Conservation (phyloP, 345 rosid species). For the Crucihimalaya himalaica region DNA sequence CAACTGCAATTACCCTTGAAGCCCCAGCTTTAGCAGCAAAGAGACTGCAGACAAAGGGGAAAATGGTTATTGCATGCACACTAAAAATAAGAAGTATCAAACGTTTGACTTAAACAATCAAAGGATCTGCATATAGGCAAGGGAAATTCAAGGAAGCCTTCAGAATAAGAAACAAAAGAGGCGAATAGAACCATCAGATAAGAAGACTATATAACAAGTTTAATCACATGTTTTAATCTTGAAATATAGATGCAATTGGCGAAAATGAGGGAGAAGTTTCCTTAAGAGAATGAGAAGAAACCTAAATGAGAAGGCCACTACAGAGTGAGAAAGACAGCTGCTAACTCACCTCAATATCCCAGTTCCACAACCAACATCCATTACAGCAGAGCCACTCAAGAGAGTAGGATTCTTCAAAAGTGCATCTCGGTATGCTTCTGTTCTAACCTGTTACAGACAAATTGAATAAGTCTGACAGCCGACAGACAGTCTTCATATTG, state of each 20-base stretch:
- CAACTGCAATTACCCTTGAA: slow-evolving; percentile 84
- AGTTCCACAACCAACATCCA: slow-evolving; percentile 99
- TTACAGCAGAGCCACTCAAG: slow-evolving; percentile 70
- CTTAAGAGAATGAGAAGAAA: background rate
- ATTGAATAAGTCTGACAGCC: slow-evolving; percentile 10
- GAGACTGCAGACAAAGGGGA: slow-evolving; percentile 51
- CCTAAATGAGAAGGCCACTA: background rate
- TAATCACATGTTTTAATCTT: background rate
- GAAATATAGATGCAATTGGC: slow-evolving; percentile 1
- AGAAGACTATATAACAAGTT: slow-evolving; percentile 6
- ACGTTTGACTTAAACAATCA: background rate
- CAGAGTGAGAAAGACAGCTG: slow-evolving; percentile 1
- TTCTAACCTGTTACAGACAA: slow-evolving; percentile 66
- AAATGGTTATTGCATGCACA: slow-evolving; percentile 6
- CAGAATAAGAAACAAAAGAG: background rate
- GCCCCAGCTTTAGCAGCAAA: slow-evolving; percentile 97
- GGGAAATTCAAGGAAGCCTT: background rate
- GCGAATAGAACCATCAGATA: background rate
- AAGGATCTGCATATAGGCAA: slow-evolving; percentile 2
- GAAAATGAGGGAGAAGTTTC: background rate
- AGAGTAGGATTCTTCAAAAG: slow-evolving; percentile 79
- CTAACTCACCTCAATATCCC: slow-evolving; percentile 77
- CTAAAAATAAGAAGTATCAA: slow-evolving; percentile 1
- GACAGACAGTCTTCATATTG: slow-evolving; percentile 10
- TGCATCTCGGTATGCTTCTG: slow-evolving; percentile 82